phyloP scores from a whole-genome alignment of 2,329 filamentous ascomycete species.

The Thielaviopsis musarum region DNA sequence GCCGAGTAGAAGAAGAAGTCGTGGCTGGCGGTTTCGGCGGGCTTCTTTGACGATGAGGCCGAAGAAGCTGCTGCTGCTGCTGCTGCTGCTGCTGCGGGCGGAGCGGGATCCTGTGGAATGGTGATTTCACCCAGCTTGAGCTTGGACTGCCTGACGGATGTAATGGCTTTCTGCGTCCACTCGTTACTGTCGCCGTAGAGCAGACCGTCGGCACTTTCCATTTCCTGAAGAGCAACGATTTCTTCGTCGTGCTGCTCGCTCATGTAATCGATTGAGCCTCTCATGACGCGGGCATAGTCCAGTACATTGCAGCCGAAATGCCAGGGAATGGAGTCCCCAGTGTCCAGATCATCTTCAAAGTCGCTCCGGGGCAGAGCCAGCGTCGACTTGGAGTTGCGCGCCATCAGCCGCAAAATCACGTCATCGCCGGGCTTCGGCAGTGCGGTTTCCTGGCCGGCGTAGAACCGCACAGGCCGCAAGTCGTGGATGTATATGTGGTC shows the following conservation, averaged over 20 bases:
- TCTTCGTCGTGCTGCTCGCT: constrained; percentile 62
- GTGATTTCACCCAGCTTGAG: constrained; percentile 37
- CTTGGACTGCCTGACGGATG: constrained; percentile 55
- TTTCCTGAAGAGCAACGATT: constrained; percentile 52
- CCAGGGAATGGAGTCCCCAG: constrained; percentile 75
- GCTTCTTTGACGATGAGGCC: constrained; percentile 18
- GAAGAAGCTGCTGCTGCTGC: constrained; percentile 17
- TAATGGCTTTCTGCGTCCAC: constrained; percentile 75
- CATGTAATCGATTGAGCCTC: constrained; percentile 83
- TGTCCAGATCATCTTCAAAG: constrained; percentile 47
- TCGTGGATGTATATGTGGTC: constrained; percentile 89
- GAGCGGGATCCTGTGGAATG: no score
- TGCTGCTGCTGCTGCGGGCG: no score
- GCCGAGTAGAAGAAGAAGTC: constrained; percentile 64
- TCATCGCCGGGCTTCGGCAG: constrained; percentile 72
- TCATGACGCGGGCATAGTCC: constrained; percentile 92
- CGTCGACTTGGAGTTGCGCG: constrained; percentile 63
- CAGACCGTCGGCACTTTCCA: constrained; percentile 78
- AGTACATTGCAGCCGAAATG: constrained; percentile 85
- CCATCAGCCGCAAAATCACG: constrained; percentile 74
- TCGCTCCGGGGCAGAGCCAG: constrained; percentile 76
- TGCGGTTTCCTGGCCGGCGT: constrained; percentile 70
- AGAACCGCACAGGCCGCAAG: constrained; percentile 77
- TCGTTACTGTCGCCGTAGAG: constrained; percentile 86
- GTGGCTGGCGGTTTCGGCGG: constrained; percentile 6